Evolutionary conservation across 768 basidiomycete genomes (phyloP), one percentile per base, ranked within the genome.

Genomic region (Nevesoporus exiguus): DNA sequence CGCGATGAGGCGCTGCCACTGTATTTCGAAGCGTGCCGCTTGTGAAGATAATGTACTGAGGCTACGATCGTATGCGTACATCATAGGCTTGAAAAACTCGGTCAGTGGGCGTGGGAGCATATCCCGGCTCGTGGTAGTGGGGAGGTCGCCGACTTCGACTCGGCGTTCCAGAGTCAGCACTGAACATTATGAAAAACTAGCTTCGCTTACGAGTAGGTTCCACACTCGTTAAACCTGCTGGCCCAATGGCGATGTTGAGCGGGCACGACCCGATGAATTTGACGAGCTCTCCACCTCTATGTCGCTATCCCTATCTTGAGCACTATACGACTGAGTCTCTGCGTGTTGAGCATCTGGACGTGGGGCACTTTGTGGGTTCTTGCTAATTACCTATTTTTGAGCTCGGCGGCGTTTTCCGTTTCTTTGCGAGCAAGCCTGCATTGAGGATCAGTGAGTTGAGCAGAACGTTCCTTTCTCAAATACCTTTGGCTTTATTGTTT

Each of bases 81-180:
- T 57, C 45, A 59, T 56, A 29, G 47, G 51, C 31, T 57, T 49
- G 42, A 59, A 57, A 21, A 48, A 24, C 22, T 57, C 50, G 22
- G 9, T 43, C 21, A 59, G 37, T n/a, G 55, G 55, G 24, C 52
- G 54, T 25, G 47, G 33, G 30, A 39, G 41, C 14, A 49, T 21
- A 47, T 51, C 42, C 34, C 17, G 17, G 24, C 30, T 47, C 10
- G 36, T 27, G 25, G 37, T 10, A 22, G 19, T 21, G 17, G n/a
- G 24, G 45, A 31, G 22, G 11, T 22, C n/a, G n/a, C n/a, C 52
- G 17, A 49, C 52, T 57, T 44, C 37, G 22, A 51, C n/a, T n/a
- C n/a, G 27, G 8, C 19, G 27, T 15, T 24, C 45, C 22, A 7
- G 41, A 24, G 17, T 55, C n/a, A 55, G 43, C 17, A n/a, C 42